Base-by-base conservation (phyloP, 345 rosid genomes). In the Raphanus sativus region DNA sequence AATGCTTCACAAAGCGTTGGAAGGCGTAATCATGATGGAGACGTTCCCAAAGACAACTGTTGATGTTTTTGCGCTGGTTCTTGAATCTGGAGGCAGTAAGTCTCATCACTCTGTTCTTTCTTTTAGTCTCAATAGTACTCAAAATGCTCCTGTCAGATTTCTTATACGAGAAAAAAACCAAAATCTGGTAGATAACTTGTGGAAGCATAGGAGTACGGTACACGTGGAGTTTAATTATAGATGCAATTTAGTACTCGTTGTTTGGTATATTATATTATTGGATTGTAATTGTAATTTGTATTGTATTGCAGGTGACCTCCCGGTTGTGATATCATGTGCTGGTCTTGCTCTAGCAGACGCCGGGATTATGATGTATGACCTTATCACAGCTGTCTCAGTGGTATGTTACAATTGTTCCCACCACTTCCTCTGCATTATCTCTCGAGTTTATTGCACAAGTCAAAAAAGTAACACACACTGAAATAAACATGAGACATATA, bases 1-100 rank as follows among this genome's bases (percentile, higher is more conserved):
- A 1, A 87, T 93, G 91, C 99, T 95, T 85, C 93, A 88, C 80
- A 95, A 95, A 84, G 90, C 99, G 25, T 80, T 95, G 83, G 96
- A 95, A 82, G 97, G 97, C 52, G 91, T 91, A 24, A 86, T 93
- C 69, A 89, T 91, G 58, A 80, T 83, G 83, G 97, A 95, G 86
- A 81, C 91, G 59, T 92, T 92, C 71, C 99, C 98, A 6, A 92
- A 95, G 85, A 88, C 99, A 62, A 92, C 99, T 1, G 98, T 91
- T 21, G 98, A 95, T 83, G 93, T 95, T 56, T 95, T 92, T 81
- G 99, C 96, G 0, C 81, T 95, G 81, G 96, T 92, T 56, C 85
- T 95, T 87, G 98, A 92, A 82, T 92, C 98, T 77, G 98, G 97
- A 69, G 99, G 99, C 85, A 83, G 98, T 95, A 86, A 90, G 99